Evolutionary conservation across 805 yeast species (phyloP).

Genomic region (Starmerella roubikii): DNA sequence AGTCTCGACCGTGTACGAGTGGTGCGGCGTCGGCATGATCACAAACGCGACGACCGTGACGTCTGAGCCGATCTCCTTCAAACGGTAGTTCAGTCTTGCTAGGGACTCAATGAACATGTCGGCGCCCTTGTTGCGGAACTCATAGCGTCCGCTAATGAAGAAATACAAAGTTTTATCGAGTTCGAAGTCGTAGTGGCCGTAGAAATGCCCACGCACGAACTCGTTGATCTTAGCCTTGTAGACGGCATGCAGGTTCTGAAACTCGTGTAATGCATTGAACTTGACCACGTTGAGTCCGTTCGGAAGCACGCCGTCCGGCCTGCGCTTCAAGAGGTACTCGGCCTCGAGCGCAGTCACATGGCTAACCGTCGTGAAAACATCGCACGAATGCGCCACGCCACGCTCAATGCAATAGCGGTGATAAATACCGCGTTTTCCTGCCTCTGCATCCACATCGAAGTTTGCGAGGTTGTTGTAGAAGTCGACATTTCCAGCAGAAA

Average conservation of each 20-base stretch:
- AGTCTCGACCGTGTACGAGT: constrained; percentile 91
- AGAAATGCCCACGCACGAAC: constrained; percentile 91
- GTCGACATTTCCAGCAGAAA: constrained; percentile 94
- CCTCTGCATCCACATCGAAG: constrained; percentile 94
- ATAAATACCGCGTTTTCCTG: constrained; percentile 94
- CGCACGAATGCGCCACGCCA: constrained; percentile 90
- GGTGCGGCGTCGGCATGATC: constrained; percentile 93
- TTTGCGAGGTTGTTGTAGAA: constrained; percentile 79
- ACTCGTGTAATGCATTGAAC: constrained; percentile 95
- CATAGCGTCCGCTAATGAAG: constrained; percentile 95
- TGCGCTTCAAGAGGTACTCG: constrained; percentile 82
- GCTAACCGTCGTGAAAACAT: constrained; percentile 93
- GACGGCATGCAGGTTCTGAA: constrained; percentile 87
- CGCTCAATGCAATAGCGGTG: constrained; percentile 95
- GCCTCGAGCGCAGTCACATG: constrained; percentile 95
- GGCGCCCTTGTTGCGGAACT: constrained; percentile 91
- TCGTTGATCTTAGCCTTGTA: constrained; percentile 87
- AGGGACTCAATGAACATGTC: constrained; percentile 87
- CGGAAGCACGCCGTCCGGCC: constrained; percentile 96
- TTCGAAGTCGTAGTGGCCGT: constrained; percentile 91
- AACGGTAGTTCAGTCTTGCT: constrained; percentile 78
- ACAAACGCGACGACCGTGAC: constrained; percentile 93
- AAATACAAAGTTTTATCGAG: constrained; percentile 86
- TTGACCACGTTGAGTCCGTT: constrained; percentile 92
- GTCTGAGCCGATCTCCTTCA: constrained; percentile 68